These are phyloP conservation scores for Choiromyces venosus DNA, from an alignment of 495 filamentous ascomycete species.

Conservation along the genomic window DNA sequence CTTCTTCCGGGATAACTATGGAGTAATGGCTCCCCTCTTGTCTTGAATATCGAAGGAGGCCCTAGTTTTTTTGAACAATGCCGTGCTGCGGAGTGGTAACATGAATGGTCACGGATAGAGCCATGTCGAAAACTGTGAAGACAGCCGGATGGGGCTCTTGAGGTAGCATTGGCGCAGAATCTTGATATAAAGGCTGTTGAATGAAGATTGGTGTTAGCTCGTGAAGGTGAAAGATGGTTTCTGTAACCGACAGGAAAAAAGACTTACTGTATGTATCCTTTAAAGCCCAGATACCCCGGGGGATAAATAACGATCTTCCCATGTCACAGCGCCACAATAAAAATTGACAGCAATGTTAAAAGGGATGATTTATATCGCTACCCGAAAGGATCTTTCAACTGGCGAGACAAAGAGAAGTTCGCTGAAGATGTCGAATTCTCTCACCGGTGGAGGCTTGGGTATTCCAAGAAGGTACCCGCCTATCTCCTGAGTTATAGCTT, in stretches of 20 bases:
- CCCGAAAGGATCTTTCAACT: not conserved
- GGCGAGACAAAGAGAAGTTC: not conserved
- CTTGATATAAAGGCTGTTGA: conserved; percentile 29
- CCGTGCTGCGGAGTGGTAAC: not conserved
- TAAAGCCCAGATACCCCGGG: conserved; percentile 11
- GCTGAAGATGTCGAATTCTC: not conserved
- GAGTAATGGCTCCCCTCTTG: not conserved
- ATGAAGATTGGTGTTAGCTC: not conserved
- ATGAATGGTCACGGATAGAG: not conserved
- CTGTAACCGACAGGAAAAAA: not conserved
- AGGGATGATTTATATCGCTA: not conserved
- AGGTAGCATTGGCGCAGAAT: conserved; percentile 17
- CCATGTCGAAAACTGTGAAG: not conserved
- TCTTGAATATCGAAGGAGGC: not conserved
- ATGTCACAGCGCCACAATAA: conserved; percentile 4
- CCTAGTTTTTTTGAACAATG: not conserved
- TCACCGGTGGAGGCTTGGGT: not conserved
- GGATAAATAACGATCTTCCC: conserved; percentile 17
- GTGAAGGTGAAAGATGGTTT: not conserved
- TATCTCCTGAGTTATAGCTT: not conserved
- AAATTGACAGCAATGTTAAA: not conserved
- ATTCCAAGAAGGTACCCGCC: not conserved
- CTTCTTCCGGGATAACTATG: not conserved
- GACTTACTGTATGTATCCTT: conserved; percentile 29
- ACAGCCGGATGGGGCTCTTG: not conserved